Percentiles rank a stretch among this genome's conserved stretches.
phyloP scores from a whole-genome alignment of 495 filamentous ascomycete genomes.

The Neurospora tetraspora region DNA sequence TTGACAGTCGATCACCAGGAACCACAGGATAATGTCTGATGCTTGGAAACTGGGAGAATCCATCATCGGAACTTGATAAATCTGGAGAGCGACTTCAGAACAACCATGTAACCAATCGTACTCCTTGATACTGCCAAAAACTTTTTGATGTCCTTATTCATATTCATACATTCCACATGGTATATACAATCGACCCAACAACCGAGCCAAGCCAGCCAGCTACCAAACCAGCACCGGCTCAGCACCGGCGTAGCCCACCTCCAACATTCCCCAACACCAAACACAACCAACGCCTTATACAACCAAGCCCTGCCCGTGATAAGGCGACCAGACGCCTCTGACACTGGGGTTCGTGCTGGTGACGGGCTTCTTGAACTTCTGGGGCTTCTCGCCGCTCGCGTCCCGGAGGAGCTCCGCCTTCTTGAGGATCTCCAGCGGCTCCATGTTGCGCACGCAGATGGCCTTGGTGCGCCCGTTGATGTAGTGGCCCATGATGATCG shows the following conservation, averaged over 20 bases:
- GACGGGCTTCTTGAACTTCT: slow-evolving; percentile 69
- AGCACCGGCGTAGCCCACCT: neutral
- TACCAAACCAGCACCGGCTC: neutral
- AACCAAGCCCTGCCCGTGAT: slow-evolving; percentile 56
- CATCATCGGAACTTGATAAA: neutral
- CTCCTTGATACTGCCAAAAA: neutral
- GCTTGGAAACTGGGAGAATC: neutral
- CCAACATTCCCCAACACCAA: neutral
- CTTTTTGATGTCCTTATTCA: neutral
- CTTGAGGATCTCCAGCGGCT: slow-evolving; percentile 65
- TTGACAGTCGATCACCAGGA: neutral
- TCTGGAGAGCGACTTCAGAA: neutral
- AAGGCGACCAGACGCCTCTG: slow-evolving; percentile 89
- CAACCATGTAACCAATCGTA: neutral
- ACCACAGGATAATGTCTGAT: neutral
- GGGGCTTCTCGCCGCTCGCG: slow-evolving; percentile 76
- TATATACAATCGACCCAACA: neutral
- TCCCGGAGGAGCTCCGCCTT: slow-evolving; percentile 74
- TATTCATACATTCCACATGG: neutral
- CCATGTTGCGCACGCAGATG: slow-evolving; percentile 80
- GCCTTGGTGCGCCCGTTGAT: slow-evolving; percentile 81
- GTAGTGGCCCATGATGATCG: slow-evolving; percentile 76
- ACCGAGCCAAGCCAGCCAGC: neutral
- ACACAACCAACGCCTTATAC: slow-evolving; percentile 10
- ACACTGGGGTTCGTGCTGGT: slow-evolving; percentile 83